phyloP scores from a whole-genome alignment of 352 stramenopile species.

The Phytopythium kandeliae region DNA sequence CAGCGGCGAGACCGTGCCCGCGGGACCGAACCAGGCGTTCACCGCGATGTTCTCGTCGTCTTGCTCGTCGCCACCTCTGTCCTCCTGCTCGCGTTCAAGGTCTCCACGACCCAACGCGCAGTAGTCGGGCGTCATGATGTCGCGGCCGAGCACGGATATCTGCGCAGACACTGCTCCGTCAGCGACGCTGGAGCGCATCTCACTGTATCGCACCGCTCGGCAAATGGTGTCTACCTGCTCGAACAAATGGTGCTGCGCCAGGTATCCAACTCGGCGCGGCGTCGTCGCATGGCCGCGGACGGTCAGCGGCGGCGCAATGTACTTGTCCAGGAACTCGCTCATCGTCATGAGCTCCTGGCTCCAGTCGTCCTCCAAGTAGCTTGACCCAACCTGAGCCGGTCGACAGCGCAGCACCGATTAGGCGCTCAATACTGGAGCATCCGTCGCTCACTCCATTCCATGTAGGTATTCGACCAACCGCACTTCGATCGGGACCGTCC shows the following conservation, averaged over 20 bases:
- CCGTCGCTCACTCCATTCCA: too few species aligned
- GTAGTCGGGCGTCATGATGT: constrained; percentile 88
- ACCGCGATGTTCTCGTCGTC: constrained; percentile 64
- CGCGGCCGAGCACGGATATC: constrained; percentile 70
- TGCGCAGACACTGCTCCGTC: constrained; percentile 7
- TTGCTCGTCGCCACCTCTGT: constrained; percentile 16
- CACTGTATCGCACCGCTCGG: background rate
- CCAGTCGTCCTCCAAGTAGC: constrained; percentile 79
- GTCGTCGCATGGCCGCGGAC: constrained; percentile 1
- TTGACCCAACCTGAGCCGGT: constrained; percentile 64
- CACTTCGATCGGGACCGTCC: constrained; percentile 84
- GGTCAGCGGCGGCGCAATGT: constrained; percentile 28
- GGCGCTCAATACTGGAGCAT: too few species aligned
- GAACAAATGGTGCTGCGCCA: constrained; percentile 89
- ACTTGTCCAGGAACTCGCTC: constrained; percentile 68
- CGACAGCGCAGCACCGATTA: background rate
- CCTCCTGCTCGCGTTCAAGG: constrained; percentile 10
- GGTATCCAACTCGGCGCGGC: constrained; percentile 40
- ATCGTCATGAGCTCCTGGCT: constrained; percentile 74
- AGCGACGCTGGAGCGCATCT: background rate
- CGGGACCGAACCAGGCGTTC: constrained; percentile 87
- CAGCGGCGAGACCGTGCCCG: constrained; percentile 74
- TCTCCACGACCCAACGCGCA: constrained; percentile 53
- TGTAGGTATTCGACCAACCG: background rate
- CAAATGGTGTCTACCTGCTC: constrained; percentile 77